A percentile compares a stretch with the other conserved stretches of the same genome.
These are phyloP conservation scores for Bolboschoenus planiculmis DNA, from an alignment of 176 grass and related monocot genomes.

Conservation along the genomic window DNA sequence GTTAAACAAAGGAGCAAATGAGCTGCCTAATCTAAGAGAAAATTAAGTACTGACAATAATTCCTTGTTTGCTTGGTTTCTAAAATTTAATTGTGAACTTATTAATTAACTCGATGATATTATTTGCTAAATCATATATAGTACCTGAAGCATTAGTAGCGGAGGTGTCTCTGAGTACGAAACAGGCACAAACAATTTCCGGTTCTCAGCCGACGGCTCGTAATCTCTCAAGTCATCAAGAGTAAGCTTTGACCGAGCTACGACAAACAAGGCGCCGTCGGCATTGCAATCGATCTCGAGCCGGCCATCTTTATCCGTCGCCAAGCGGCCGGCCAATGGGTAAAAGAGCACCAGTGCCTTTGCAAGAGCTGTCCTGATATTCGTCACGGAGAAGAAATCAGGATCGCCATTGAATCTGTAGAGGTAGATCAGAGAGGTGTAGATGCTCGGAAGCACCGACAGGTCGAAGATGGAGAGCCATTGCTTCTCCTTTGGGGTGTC, in stretches of 20 bases:
- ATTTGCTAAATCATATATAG: too few species aligned
- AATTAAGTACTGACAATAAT: background rate
- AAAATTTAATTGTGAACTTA: background rate
- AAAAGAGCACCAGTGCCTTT: slow-evolving; percentile 57
- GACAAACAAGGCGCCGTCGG: slow-evolving; percentile 43
- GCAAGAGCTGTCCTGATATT: slow-evolving; percentile 19
- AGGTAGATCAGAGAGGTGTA: slow-evolving; percentile 59
- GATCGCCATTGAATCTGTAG: slow-evolving; percentile 18
- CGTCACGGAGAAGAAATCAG: background rate
- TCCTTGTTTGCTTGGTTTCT: background rate
- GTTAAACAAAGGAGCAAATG: background rate
- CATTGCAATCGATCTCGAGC: slow-evolving; percentile 48
- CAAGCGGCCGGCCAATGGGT: slow-evolving; percentile 56
- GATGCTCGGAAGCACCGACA: background rate
- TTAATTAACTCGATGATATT: too few species aligned
- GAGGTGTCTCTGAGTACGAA: background rate
- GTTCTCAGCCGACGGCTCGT: background rate
- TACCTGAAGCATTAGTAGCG: slow-evolving; percentile 15
- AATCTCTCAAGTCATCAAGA: background rate
- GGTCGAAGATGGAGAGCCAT: slow-evolving; percentile 68
- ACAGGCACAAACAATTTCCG: slow-evolving; percentile 9
- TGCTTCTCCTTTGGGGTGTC: slow-evolving; percentile 32
- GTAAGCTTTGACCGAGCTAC: slow-evolving; percentile 22
- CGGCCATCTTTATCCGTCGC: slow-evolving; percentile 23
- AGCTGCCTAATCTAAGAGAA: background rate